Evolutionary conservation across 305 asterid species (phyloP), one percentile per base, ranked within the genome.

Genomic region (Fraxinus baroniana): DNA sequence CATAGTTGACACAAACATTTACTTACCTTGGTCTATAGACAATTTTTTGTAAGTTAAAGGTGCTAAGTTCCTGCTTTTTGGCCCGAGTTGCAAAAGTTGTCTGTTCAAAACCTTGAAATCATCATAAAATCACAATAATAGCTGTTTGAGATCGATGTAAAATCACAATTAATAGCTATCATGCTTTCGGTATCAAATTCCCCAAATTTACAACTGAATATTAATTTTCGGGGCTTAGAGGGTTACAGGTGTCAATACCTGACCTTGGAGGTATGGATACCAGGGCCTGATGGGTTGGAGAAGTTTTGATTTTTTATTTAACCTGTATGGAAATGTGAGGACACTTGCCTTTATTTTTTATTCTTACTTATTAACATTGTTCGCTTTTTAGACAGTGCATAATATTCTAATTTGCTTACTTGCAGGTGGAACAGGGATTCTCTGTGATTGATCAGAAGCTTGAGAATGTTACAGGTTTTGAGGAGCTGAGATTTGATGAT

Each of bases 401-500:
- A 22, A 74, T 80, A 55, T 78, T 72, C 20, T 73, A 60, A 79
- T 79, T 28, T 78, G 70, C 79, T 80, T 77, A 49, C 81, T 62
- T 85, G 82, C 88, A 93, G 98, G 95, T 85, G 81, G 89, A 82
- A 49, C 87, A 84, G 79, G 94, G 84, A 44, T 88, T 88, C 83
- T 87, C 89, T 76, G 80, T 80, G 64, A 87, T 84, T 70, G 89
- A 84, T 84, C 94, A 86, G 90, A 90, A 91, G 89, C 89, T 91
- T 79, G 94, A 89, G 85, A 91, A 87, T 75, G 92, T 79, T 83
- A 84, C 94, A 28, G 94, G 88, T 46, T 93, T 92, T 83, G 97
- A 92, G 91, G 99, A 91, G 83, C 91, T 94, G 87, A 86, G 92
- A 86, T 87, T 94, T 80, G 98, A 94, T 84, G 98, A 92, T 82